Evolutionary conservation across 2,329 filamentous ascomycete species (phyloP).

Genomic region (Hirsutella minnesotensis): DNA sequence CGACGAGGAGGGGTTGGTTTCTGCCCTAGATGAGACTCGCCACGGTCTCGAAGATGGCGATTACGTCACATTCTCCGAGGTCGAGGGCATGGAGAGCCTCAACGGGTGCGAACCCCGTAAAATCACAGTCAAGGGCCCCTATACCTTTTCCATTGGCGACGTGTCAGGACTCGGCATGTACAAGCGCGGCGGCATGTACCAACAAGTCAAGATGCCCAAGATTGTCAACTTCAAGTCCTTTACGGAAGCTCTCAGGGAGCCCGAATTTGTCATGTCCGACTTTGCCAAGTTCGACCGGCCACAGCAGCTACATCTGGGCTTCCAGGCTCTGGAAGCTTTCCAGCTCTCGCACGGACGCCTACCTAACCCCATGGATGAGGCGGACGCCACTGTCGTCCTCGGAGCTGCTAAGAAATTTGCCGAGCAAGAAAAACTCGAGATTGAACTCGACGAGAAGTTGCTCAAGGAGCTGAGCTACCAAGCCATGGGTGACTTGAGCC

Average conservation of each 20-base stretch:
- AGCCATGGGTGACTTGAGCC: constrained; percentile 77
- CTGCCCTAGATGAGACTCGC: constrained; percentile 84
- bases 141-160: constrained; percentile 94
- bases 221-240: constrained; percentile 80
- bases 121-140: constrained; percentile 87
- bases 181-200: constrained; percentile 76
- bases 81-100: constrained; percentile 82
- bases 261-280: constrained; percentile 84
- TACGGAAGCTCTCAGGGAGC: constrained; percentile 66
- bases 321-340: constrained; percentile 87
- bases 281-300: constrained; percentile 97
- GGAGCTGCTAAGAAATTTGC: constrained; percentile 66
- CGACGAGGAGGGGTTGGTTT: constrained; percentile 80
- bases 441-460: constrained; percentile 81
- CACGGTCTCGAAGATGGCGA: constrained; percentile 95
- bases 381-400: constrained; percentile 69
- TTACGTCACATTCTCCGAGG: constrained; percentile 86
- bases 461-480: constrained; percentile 91
- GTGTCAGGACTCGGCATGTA: constrained; percentile 81
- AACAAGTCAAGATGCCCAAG: constrained; percentile 98
- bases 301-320: constrained; percentile 78
- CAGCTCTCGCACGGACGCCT: constrained; percentile 61
- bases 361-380: constrained; percentile 73
- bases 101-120: constrained; percentile 80
- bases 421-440: constrained; percentile 50